phyloP scores from a whole-genome alignment of 2,329 filamentous ascomycete genomes.

The Fusarium papillatum region DNA sequence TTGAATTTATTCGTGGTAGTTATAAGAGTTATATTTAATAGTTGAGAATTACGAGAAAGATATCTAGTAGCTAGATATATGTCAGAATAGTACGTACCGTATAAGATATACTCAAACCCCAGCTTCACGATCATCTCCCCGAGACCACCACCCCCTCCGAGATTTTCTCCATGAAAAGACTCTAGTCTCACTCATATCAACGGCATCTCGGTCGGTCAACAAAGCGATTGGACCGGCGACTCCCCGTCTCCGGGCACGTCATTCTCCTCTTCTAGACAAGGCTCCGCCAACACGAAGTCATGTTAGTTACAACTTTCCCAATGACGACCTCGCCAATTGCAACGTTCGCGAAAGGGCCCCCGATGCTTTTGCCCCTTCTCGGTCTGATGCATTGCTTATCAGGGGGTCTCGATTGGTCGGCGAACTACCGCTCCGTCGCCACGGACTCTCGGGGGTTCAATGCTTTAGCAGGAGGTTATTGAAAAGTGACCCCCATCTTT shows the following conservation, averaged over 20 bases:
- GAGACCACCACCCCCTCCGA: neutral
- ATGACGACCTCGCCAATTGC: neutral
- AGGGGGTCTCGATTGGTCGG: conserved; percentile 20
- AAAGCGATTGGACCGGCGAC: conserved; percentile 35
- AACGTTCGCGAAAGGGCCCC: neutral
- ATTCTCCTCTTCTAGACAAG: conserved; percentile 33
- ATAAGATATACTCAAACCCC: neutral
- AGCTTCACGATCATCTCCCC: neutral
- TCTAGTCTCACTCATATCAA: neutral
- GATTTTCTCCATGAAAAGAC: neutral
- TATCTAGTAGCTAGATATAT: neutral
- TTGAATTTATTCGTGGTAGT: neutral
- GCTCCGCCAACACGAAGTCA: conserved; percentile 16
- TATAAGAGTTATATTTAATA: fast-evolving
- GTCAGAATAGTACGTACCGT: neutral
- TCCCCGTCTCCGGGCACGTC: conserved; percentile 31
- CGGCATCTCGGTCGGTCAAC: conserved; percentile 38
- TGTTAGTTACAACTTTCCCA: conserved; percentile 17
- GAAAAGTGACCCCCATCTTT: conserved; percentile 6
- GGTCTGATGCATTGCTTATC: conserved; percentile 31
- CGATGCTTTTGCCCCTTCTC: neutral
- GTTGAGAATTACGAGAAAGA: neutral
- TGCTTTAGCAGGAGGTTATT: neutral
- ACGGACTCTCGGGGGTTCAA: conserved; percentile 16
- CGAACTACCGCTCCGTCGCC: conserved; percentile 1